A percentile compares a stretch with the other conserved stretches of the same genome.
phyloP scores from a whole-genome alignment of 1,284 basidiomycete species.

The Ceratobasidium sp. region DNA sequence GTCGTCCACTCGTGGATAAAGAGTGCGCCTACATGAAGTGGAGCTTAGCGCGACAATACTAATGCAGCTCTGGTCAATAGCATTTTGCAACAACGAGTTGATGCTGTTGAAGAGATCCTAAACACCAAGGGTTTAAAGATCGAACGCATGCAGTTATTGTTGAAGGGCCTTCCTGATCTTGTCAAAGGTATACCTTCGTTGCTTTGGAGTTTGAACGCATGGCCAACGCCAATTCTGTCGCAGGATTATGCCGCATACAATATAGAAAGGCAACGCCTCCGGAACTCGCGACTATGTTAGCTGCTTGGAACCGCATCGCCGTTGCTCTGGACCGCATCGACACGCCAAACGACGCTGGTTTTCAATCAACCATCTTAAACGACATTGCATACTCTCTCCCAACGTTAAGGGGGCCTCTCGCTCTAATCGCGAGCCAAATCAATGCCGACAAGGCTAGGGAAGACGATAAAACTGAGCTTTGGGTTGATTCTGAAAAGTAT shows the following conservation, averaged over 20 bases:
- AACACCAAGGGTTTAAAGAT: slow-evolving; percentile 64
- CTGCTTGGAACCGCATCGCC: slow-evolving; percentile 79
- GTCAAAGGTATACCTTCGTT: slow-evolving; percentile 89
- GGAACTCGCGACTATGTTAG: slow-evolving; percentile 82
- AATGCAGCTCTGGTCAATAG: slow-evolving; percentile 56
- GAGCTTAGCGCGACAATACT: not conserved
- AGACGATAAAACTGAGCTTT: slow-evolving; percentile 78
- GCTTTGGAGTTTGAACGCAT: slow-evolving; percentile 90
- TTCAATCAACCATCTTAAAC: slow-evolving; percentile 75
- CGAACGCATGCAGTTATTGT: slow-evolving; percentile 71
- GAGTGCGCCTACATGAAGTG: slow-evolving; percentile 60
- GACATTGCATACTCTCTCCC: slow-evolving; percentile 77
- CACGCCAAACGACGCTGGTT: slow-evolving; percentile 62
- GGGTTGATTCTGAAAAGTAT: slow-evolving; percentile 76
- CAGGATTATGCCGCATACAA: slow-evolving; percentile 36
- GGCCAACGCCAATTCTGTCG: slow-evolving; percentile 25
- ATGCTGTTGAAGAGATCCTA: slow-evolving; percentile 87
- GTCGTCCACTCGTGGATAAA: slow-evolving; percentile 82
- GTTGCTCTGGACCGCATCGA: slow-evolving; percentile 69
- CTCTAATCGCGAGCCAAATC: slow-evolving; percentile 68
- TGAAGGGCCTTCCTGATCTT: slow-evolving; percentile 86
- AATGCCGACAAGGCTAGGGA: slow-evolving; percentile 73
- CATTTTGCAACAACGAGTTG: slow-evolving; percentile 75
- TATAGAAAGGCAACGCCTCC: slow-evolving; percentile 65
- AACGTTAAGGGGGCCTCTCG: slow-evolving; percentile 67